A percentile compares a stretch with the other conserved stretches of the same genome.
phyloP scores from a whole-genome alignment of 441 rosid species.

The Geranium incanum region DNA sequence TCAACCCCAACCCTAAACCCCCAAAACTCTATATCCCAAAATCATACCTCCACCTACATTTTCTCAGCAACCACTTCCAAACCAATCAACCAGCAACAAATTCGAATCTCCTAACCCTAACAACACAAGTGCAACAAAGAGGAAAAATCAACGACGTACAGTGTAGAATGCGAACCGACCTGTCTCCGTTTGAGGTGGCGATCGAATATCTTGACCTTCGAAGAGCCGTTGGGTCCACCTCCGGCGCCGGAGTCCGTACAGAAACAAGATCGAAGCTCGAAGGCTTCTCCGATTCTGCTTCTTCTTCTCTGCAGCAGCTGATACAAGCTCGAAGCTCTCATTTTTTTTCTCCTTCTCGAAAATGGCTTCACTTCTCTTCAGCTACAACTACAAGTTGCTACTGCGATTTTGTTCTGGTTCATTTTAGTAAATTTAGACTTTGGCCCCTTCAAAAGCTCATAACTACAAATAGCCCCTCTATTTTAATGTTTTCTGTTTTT shows the following conservation, averaged over 20 bases:
- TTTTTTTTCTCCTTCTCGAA: conserved; percentile 12
- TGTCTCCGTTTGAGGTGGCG: conserved; percentile 84
- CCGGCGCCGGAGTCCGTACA: conserved; percentile 38
- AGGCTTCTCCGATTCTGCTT: conserved; percentile 11
- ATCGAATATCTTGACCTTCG: conserved; percentile 70
- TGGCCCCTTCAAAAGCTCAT: neutral
- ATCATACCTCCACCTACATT: neutral
- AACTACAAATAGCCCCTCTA: neutral
- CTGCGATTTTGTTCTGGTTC: neutral
- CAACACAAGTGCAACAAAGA: neutral
- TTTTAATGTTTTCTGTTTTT: neutral
- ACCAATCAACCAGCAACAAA: neutral
- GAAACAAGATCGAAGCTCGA: conserved; percentile 21
- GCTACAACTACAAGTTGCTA: neutral
- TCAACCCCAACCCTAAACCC: neutral
- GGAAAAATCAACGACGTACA: neutral
- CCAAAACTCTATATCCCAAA: neutral
- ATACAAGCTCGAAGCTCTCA: conserved; percentile 25
- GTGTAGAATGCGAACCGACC: conserved; percentile 28
- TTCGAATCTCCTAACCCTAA: neutral
- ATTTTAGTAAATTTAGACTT: neutral
- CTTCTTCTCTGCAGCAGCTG: conserved; percentile 18
- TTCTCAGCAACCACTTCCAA: neutral
- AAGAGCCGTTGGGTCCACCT: conserved; percentile 29
- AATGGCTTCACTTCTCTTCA: conserved; percentile 8